A percentile compares a stretch with the other conserved stretches of the same genome.
Evolutionary conservation across 2,329 filamentous ascomycete species (phyloP).

Genomic region (Clonostachys rhizophaga): DNA sequence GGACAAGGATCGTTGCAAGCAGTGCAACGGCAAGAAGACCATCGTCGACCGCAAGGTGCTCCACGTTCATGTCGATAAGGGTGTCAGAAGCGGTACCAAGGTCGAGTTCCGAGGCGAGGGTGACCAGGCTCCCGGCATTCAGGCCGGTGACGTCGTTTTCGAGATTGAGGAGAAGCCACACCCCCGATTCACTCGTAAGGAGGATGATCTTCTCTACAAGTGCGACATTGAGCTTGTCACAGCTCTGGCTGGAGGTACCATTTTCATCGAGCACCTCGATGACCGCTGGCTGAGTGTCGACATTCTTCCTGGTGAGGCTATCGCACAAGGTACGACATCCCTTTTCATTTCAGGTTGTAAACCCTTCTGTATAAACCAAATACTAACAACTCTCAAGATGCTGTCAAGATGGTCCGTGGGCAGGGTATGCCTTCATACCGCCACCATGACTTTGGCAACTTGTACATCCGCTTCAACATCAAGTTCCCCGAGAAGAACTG

Average conservation of each 20-base stretch:
- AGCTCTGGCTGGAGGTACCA: constrained; percentile 83
- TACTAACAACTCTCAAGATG: constrained; percentile 46
- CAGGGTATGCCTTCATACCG: constrained; percentile 97
- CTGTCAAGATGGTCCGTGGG: constrained; percentile 89
- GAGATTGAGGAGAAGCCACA: constrained; percentile 99
- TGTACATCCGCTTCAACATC: constrained; percentile 96
- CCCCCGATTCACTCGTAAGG: constrained; percentile 87
- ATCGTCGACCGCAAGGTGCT: constrained; percentile 96
- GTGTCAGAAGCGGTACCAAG: constrained; percentile 90
- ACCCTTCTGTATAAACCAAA: background rate
- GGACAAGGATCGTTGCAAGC: constrained; percentile 97
- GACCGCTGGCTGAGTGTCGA: constrained; percentile 94
- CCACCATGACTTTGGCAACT: constrained; percentile 92
- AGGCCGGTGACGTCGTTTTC: constrained; percentile 95
- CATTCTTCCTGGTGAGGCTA: constrained; percentile 90
- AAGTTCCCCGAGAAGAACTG: constrained; percentile 87
- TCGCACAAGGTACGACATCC: constrained; percentile 71
- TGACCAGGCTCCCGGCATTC: constrained; percentile 88
- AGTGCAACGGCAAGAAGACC: constrained; percentile 96
- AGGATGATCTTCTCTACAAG: constrained; percentile 93
- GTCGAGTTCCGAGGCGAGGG: constrained; percentile 96
- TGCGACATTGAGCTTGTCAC: constrained; percentile 95
- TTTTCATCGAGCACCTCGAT: constrained; percentile 94
- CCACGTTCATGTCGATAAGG: constrained; percentile 94
- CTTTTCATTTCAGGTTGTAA: background rate